Evolutionary conservation across 768 basidiomycete genomes (phyloP), one percentile per base, ranked within the genome.

Genomic region (Lactarius hatsudake): DNA sequence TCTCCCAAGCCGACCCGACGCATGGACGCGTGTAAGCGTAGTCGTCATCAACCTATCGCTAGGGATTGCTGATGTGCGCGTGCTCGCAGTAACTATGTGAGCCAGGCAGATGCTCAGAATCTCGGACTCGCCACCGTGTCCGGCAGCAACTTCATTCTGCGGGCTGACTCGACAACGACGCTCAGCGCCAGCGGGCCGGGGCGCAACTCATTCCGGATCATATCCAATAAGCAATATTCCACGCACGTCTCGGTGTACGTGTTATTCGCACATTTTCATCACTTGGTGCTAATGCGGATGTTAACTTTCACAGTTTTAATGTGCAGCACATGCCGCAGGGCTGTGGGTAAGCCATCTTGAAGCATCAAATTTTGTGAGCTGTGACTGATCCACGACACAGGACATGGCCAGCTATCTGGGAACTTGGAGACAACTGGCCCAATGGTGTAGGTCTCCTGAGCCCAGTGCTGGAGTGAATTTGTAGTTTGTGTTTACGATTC

Each of bases 331-430:
- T 87, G 84, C 86, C 86, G 13, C 78, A 84, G 69, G 86, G 86
- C 9, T 85, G 84, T 72, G 83, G 81, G 82, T 82, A 61, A 64
- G 81, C 59, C 28, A 32, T 20, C 73, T 56, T 71, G 59, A n/a
- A 43, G 18, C 34, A 62, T 40, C 61, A 51, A 18, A 32, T 60
- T 59, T 65, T 62, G 23, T 32, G 30, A 57, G 59, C 26, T 40
- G 42, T 55, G 59, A 63, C 72, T 55, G 34, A 20, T 26, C 32
- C 34, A 51, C 28, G 54, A 69, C 43, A 45, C 55, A 70, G 71
- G 30, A 80, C 79, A 26, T 85, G 85, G 84, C 84, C 87, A 8
- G 86, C 86, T 12, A 72, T 82, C n/a, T 87, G 85, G 86, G 83
- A 84, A 48, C 76, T 79, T 18, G 83, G 78, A 42, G 67, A 73